Evolutionary conservation across 2,329 filamentous ascomycete species (phyloP).

Genomic region (Diaporthe nobilis): DNA sequence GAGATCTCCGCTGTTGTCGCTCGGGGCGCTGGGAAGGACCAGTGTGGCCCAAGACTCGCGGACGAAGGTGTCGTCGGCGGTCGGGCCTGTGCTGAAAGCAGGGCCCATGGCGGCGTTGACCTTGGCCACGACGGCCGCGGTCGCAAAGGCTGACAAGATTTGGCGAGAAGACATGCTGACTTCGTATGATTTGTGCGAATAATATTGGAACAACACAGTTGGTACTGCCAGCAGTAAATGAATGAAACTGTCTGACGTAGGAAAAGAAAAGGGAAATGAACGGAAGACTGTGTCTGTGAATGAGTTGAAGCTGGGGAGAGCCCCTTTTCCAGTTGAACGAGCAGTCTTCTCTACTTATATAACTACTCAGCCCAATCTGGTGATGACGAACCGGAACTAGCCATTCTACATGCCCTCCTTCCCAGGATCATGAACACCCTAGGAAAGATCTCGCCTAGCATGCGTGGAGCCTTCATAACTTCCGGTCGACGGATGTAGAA

Average conservation of each 20-base stretch:
- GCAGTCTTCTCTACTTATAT: neutral
- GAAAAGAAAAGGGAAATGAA: neutral
- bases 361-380: too few species aligned
- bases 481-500: neutral
- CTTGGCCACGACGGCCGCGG: slow-evolving; percentile 41
- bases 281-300: neutral
- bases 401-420: neutral
- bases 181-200: neutral
- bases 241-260: neutral
- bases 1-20: slow-evolving; percentile 52
- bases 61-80: slow-evolving; percentile 57
- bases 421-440: neutral
- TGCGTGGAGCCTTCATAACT: neutral
- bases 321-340: neutral
- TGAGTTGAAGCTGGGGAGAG: neutral
- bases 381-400: neutral
- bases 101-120: slow-evolving; percentile 52
- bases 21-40: slow-evolving; percentile 55
- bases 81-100: slow-evolving; percentile 60
- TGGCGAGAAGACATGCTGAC: slow-evolving; percentile 33
- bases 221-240: slow-evolving; percentile 39
- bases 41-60: slow-evolving; percentile 60
- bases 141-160: slow-evolving; percentile 34
- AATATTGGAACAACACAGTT: neutral
- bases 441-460: neutral